phyloP scores from a whole-genome alignment of 257 asterid genomes.

The Forsythia suspensa region DNA sequence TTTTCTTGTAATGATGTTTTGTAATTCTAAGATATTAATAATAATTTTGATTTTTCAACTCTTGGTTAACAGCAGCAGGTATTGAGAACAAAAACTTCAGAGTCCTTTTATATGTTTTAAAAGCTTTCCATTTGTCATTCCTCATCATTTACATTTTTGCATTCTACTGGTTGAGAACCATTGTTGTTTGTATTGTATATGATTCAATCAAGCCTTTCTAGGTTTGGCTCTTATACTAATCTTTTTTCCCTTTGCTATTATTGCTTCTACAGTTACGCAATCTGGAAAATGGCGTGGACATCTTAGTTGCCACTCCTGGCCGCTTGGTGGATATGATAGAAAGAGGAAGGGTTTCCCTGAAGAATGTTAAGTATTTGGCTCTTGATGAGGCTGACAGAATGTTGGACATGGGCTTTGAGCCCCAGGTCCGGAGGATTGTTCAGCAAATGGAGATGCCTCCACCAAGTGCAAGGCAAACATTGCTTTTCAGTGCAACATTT shows the following conservation, averaged over 20 bases:
- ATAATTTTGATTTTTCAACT: background rate
- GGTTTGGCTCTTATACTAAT: background rate
- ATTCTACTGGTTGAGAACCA: background rate
- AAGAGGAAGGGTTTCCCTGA: constrained; percentile 48
- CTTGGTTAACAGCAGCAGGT: background rate
- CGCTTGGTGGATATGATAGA: constrained; percentile 73
- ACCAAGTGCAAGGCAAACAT: constrained; percentile 61
- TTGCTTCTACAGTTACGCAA: constrained; percentile 42
- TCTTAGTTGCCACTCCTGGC: constrained; percentile 85
- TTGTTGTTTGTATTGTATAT: background rate
- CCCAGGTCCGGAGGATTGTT: constrained; percentile 59
- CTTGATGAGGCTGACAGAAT: constrained; percentile 79
- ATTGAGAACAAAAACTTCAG: background rate
- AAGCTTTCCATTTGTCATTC: background rate
- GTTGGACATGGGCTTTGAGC: constrained; percentile 90
- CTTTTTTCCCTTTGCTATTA: background rate
- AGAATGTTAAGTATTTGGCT: constrained; percentile 55
- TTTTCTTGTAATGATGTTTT: background rate
- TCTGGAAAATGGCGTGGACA: constrained; percentile 71
- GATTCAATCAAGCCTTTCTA: background rate
- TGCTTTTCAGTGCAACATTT: constrained; percentile 83
- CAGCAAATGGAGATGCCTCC: constrained; percentile 68
- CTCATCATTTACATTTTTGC: background rate
- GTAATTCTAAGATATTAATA: background rate
- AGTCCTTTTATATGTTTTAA: background rate